Conservation (phyloP, 2,329 filamentous ascomycete species). For the Conoideocrella luteorostrata region DNA sequence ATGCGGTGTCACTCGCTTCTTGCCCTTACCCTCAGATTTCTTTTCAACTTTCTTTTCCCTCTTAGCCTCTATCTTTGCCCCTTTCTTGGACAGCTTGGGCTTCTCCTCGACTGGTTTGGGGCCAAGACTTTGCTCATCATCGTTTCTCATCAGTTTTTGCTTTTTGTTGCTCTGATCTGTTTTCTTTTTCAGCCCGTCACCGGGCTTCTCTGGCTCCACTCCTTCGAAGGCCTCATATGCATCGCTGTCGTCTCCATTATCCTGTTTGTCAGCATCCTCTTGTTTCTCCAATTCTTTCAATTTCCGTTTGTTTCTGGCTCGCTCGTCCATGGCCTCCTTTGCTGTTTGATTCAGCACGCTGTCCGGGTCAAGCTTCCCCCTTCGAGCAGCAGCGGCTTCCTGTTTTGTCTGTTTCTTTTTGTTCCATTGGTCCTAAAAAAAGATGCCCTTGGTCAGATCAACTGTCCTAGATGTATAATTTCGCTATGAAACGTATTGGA, state of each 20-base stretch:
- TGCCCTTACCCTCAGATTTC: slow-evolving; percentile 23
- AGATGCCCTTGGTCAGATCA: slow-evolving; percentile 2
- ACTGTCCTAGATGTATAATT: too few relatives aligned
- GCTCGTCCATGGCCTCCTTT: slow-evolving; percentile 87
- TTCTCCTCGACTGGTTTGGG: slow-evolving; percentile 40
- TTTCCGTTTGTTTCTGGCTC: slow-evolving; percentile 72
- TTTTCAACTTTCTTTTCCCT: slow-evolving; percentile 36
- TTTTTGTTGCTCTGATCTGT: slow-evolving; percentile 49
- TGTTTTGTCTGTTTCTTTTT: slow-evolving; percentile 94
- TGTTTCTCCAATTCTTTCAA: slow-evolving; percentile 55
- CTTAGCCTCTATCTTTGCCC: slow-evolving; percentile 45
- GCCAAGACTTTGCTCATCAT: slow-evolving; percentile 18
- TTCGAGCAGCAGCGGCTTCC: slow-evolving; percentile 73
- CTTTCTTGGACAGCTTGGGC: slow-evolving; percentile 44
- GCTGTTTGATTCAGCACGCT: slow-evolving; percentile 73
- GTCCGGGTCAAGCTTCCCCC: slow-evolving; percentile 85
- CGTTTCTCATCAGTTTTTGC: slow-evolving; percentile 31
- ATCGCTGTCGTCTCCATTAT: slow-evolving; percentile 38
- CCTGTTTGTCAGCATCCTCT: slow-evolving; percentile 36
- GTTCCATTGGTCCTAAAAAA: slow-evolving; percentile 75
- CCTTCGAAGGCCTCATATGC: slow-evolving; percentile 42
- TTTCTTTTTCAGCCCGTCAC: slow-evolving; percentile 54
- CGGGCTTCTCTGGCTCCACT: slow-evolving; percentile 54
- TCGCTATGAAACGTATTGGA: background rate
- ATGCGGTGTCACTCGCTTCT: slow-evolving; percentile 18